Evolutionary conservation across 2,329 filamentous ascomycete species (phyloP).

Genomic region (Talaromyces sp.): DNA sequence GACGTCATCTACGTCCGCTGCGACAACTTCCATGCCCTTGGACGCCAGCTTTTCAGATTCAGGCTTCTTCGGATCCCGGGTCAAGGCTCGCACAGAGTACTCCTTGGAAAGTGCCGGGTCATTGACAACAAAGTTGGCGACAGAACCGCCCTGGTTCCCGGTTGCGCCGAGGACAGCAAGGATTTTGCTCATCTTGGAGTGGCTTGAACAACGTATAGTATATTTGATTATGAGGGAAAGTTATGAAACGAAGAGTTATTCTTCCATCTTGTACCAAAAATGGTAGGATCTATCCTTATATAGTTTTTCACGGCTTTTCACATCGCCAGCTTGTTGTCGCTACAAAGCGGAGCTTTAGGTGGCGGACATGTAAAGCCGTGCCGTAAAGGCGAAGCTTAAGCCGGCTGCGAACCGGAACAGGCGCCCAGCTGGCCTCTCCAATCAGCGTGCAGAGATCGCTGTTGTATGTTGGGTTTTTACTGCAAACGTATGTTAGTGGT

Average conservation of each 20-base stretch:
- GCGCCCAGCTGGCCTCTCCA: too few relatives aligned
- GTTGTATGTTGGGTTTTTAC: too few relatives aligned
- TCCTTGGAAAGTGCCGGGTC: conserved; percentile 42
- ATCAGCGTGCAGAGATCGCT: too few relatives aligned
- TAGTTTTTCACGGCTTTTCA: not conserved
- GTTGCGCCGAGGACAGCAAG: conserved; percentile 57
- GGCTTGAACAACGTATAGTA: not conserved
- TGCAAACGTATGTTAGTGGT: too few relatives aligned
- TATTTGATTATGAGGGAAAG: not conserved
- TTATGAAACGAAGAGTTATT: not conserved
- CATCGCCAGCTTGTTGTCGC: not conserved
- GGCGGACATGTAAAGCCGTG: not conserved
- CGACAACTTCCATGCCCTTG: conserved; percentile 49
- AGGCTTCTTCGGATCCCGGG: conserved; percentile 45
- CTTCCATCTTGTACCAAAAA: not conserved
- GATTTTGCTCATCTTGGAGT: conserved; percentile 19
- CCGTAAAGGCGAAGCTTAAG: not conserved
- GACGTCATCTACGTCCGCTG: conserved; percentile 50
- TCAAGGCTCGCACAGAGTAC: conserved; percentile 54
- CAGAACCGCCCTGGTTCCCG: conserved; percentile 57
- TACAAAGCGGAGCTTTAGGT: not conserved
- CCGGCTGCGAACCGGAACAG: not conserved
- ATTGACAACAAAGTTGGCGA: conserved; percentile 43
- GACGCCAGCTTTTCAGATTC: conserved; percentile 42
- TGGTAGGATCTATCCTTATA: not conserved